Conservation (phyloP, 2,329 filamentous ascomycete genomes). For the Trichoderma brevicompactum region DNA sequence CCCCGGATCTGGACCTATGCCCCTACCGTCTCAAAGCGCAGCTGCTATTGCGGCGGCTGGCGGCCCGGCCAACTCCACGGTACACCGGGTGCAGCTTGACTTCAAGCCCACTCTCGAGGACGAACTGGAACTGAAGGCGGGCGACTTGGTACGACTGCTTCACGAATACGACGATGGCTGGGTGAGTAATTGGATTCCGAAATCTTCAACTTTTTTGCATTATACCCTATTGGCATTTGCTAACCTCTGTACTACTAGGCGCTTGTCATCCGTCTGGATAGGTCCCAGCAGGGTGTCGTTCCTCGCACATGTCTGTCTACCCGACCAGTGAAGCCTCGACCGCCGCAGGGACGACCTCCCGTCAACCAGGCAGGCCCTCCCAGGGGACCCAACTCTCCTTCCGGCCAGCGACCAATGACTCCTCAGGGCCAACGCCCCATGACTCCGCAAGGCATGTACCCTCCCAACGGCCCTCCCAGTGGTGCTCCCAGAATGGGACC, state of each 20-base stretch:
- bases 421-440: constrained; percentile 47
- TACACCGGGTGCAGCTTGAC: constrained; percentile 92
- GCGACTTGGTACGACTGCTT: constrained; percentile 83
- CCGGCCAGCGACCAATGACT: constrained; percentile 45
- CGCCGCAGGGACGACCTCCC: constrained; percentile 57
- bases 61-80: constrained; percentile 63
- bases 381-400: constrained; percentile 39
- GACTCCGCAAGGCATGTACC: constrained; percentile 45
- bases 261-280: constrained; percentile 87
- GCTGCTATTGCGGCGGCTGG: constrained; percentile 66
- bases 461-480: constrained; percentile 47
- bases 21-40: constrained; percentile 48
- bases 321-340: constrained; percentile 84
- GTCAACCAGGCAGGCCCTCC: constrained; percentile 47
- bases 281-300: constrained; percentile 88
- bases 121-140: constrained; percentile 79
- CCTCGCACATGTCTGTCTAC: constrained; percentile 93
- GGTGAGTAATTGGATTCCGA: constrained; percentile 61
- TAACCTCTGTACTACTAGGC: constrained; percentile 59
- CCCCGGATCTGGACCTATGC: constrained; percentile 52
- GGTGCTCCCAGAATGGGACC: constrained; percentile 43
- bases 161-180: constrained; percentile 99
- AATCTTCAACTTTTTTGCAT: constrained; percentile 33
- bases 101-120: constrained; percentile 93
- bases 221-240: constrained; percentile 24